Conservation (phyloP, 2,329 filamentous ascomycete genomes). For the Sarocladium strictum region DNA sequence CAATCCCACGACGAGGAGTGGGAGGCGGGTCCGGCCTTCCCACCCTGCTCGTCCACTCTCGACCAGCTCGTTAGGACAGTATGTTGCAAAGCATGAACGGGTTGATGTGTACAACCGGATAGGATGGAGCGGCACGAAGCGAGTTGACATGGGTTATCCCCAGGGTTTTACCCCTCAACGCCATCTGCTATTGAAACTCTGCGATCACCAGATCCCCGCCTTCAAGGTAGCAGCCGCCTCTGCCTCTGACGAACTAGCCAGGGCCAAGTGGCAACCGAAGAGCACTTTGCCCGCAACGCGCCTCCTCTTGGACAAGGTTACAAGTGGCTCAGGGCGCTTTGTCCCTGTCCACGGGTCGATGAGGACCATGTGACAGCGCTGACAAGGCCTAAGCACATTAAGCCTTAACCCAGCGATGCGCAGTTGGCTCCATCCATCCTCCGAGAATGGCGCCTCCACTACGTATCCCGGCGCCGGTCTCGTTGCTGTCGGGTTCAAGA, state of each 20-base stretch:
- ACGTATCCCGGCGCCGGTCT: conserved; percentile 18
- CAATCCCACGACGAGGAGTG: background rate
- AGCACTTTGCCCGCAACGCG: conserved; percentile 77
- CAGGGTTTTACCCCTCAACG: too few relatives aligned
- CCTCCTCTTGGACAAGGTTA: conserved; percentile 81
- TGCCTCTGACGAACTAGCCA: background rate
- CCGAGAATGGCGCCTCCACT: conserved; percentile 54
- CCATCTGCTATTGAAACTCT: background rate
- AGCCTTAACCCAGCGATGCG: conserved; percentile 60
- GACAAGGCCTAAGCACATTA: conserved; percentile 74
- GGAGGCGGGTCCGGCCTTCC: background rate
- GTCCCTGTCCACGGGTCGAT: conserved; percentile 78
- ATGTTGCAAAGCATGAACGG: too few relatives aligned
- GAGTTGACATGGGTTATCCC: too few relatives aligned
- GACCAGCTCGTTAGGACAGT: too few relatives aligned
- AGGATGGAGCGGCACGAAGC: too few relatives aligned
- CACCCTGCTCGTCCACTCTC: background rate
- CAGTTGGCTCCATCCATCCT: conserved; percentile 73
- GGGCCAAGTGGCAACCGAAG: conserved; percentile 52
- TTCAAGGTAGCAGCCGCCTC: background rate
- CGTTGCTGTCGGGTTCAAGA: conserved; percentile 42
- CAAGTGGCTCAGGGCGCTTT: conserved; percentile 78
- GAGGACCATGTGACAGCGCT: conserved; percentile 94
- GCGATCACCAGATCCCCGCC: background rate
- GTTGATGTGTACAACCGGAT: too few relatives aligned